Evolutionary conservation across 2,329 filamentous ascomycete genomes (phyloP).

Genomic region (Aspergillus arachidicola): DNA sequence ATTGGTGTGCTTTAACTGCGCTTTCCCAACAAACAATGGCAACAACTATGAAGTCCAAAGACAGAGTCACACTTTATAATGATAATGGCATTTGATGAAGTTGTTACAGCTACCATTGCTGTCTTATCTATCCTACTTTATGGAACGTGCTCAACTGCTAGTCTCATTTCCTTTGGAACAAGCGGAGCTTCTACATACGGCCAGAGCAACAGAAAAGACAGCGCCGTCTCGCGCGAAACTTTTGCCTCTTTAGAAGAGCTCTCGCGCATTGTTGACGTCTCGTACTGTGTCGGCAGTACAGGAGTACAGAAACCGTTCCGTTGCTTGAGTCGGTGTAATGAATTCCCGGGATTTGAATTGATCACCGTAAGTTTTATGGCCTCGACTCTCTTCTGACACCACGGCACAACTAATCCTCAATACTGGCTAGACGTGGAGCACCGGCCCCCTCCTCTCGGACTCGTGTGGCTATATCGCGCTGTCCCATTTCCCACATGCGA

Average conservation of each 20-base stretch:
- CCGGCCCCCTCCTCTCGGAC: slow-evolving; percentile 81
- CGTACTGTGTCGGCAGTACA: slow-evolving; percentile 86
- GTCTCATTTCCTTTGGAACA: not conserved
- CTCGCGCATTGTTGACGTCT: slow-evolving; percentile 88
- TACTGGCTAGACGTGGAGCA: slow-evolving; percentile 76
- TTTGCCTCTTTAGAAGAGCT: slow-evolving; percentile 84
- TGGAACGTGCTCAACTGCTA: not conserved
- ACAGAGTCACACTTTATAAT: not conserved
- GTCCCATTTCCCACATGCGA: slow-evolving; percentile 65
- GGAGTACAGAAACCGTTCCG: slow-evolving; percentile 82
- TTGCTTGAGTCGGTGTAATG: slow-evolving; percentile 80
- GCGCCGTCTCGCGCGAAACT: slow-evolving; percentile 60
- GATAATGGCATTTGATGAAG: not conserved
- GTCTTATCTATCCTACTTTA: not conserved
- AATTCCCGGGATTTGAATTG: slow-evolving; percentile 79
- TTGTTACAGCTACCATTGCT: not conserved
- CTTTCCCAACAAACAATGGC: not conserved
- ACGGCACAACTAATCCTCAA: not conserved
- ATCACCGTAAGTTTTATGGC: slow-evolving; percentile 55
- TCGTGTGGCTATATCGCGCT: slow-evolving; percentile 92
- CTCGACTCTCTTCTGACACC: not conserved
- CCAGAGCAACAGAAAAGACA: slow-evolving; percentile 11
- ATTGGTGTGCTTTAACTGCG: not conserved
- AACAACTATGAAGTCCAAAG: slow-evolving; percentile 8
- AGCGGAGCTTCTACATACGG: not conserved